Conservation (phyloP, 768 basidiomycete species). For the Piloderma croceum region DNA sequence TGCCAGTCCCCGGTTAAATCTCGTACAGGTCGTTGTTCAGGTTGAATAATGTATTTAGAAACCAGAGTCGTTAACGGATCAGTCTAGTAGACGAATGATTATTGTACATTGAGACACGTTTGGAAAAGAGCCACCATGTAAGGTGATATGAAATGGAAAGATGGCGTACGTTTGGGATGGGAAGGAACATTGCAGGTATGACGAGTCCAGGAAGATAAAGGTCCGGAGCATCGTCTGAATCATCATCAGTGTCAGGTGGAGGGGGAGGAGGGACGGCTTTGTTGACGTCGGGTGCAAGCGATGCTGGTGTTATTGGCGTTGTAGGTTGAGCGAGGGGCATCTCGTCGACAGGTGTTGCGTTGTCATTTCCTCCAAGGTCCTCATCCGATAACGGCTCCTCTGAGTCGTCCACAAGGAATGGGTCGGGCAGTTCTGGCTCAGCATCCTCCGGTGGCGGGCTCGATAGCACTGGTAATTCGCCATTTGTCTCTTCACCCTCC, state of each 20-base stretch:
- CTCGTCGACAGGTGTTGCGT: conserved; percentile 25
- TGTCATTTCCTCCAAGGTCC: conserved; percentile 21
- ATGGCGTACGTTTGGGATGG: conserved; percentile 80
- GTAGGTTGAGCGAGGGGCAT: conserved; percentile 36
- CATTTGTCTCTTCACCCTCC: no score
- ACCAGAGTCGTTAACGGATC: conserved; percentile 78
- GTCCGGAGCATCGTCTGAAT: conserved; percentile 48
- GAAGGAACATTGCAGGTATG: conserved; percentile 75
- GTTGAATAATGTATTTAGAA: conserved; percentile 76
- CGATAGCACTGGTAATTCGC: no score
- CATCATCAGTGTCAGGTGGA: conserved; percentile 16
- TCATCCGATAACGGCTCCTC: conserved; percentile 39
- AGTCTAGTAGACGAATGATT: conserved; percentile 58
- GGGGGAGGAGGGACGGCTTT: conserved; percentile 47
- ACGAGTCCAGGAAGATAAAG: conserved; percentile 66
- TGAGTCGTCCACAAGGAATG: conserved; percentile 58
- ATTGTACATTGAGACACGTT: conserved; percentile 23
- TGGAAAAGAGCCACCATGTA: conserved; percentile 56
- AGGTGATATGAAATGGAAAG: conserved; percentile 42
- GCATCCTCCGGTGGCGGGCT: conserved; percentile 19
- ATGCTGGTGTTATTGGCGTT: conserved; percentile 16
- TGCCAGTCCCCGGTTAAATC: conserved; percentile 74
- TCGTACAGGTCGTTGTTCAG: conserved; percentile 67
- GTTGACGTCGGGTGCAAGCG: conserved; percentile 37
- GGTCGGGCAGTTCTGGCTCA: conserved; percentile 51